Percentiles rank a stretch among this genome's conserved stretches.
Evolutionary conservation across 768 basidiomycete species (phyloP).

Genomic region (Calocera cornea): DNA sequence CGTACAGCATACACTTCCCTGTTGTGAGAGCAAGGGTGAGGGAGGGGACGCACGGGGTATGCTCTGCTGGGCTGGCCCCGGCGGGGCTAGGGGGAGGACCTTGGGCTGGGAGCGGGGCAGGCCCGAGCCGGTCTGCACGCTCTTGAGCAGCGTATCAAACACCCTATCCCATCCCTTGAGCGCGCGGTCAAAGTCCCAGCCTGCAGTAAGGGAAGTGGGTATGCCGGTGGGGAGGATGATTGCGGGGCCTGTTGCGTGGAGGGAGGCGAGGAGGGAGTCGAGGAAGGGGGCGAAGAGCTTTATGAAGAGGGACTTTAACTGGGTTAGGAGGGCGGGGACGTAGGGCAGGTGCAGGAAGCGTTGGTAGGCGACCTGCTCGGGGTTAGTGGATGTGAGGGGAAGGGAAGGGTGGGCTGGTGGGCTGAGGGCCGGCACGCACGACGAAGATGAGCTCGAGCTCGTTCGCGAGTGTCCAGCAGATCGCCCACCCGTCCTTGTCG

Average conservation of each 20-base stretch:
- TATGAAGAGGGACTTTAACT: slow-evolving; percentile 73
- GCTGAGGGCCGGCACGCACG: slow-evolving; percentile 35
- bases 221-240: slow-evolving; percentile 11
- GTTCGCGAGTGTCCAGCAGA: slow-evolving; percentile 91
- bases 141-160: slow-evolving; percentile 62
- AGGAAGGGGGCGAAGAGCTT: slow-evolving; percentile 78
- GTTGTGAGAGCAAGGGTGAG: too few species aligned
- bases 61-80: too few species aligned
- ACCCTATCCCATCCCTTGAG: slow-evolving; percentile 70
- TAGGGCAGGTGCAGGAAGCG: slow-evolving; percentile 90
- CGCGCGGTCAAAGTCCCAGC: slow-evolving; percentile 57
- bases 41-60: too few species aligned
- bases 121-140: too few species aligned
- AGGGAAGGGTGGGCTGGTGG: neutral
- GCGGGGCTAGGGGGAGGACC: too few species aligned
- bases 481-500: slow-evolving; percentile 87
- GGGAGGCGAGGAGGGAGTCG: slow-evolving; percentile 65
- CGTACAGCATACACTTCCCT: neutral
- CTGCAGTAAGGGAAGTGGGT: too few species aligned
- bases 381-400: neutral
- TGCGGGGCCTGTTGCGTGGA: slow-evolving; percentile 49
- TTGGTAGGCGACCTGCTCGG: slow-evolving; percentile 77
- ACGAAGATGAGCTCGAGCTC: slow-evolving; percentile 95
- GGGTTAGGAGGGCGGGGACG: slow-evolving; percentile 71
- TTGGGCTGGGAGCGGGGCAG: too few species aligned